Evolutionary conservation across 345 rosid genomes (phyloP), one percentile per base, ranked within the genome.

Genomic region (Litchi chinensis): DNA sequence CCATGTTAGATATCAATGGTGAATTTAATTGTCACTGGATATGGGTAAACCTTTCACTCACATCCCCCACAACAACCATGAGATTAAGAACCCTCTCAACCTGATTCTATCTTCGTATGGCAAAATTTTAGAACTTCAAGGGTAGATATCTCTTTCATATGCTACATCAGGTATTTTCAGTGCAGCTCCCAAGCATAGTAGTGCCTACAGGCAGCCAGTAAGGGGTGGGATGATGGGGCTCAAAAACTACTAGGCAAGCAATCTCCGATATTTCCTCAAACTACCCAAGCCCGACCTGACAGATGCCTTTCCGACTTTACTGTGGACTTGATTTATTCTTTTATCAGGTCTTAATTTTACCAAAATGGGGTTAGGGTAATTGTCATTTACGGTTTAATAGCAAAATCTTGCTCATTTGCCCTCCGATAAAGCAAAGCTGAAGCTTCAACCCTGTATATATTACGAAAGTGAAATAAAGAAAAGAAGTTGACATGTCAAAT

Each of bases 401-500:
- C 84, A 89, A 86, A 96, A 81, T 93, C 93, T 64, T 81, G 87
- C 82, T 96, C 99, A 59, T 88, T 96, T 72, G 98, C 99, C 85
- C 98, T 93, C 88, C 95, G 89, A 73, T 96, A 96, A 75, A 96
- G 97, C 87, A 94, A 85, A 71, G 99, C 94, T 43, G 99, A 94
- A 62, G 99, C 99, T 89, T 96, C 99, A 86, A 96, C 99, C 99
- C 99, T 96, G 90, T 83, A 76, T 68, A 68, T 77, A 76, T 56
- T 18, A 70, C 19, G 10, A 76, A 60, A 10, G 79, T 22, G 12
- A 59, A 37, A 66, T 16, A 18, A 46, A 50, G 40, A 44, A 18
- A 65, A 8, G 65, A 46, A 77, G 40, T 28, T 79, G 59, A 37
- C 82, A 76, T 70, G 73, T 77, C 57, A 71, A 43, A 75, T 59